Conservation (phyloP, 768 basidiomycete species). For the Tricholoma hemisulphureum region DNA sequence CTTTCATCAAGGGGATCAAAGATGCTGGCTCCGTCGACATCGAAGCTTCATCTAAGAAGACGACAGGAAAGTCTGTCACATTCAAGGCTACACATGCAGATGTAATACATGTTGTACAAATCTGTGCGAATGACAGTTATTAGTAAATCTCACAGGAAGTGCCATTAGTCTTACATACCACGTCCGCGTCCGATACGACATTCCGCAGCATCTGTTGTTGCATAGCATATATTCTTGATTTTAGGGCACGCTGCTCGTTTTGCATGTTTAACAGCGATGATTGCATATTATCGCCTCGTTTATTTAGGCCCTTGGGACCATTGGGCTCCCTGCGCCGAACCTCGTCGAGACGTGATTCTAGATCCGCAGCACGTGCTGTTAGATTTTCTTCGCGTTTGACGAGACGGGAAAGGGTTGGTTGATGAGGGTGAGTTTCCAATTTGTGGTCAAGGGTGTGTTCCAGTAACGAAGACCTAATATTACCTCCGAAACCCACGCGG, state of each 20-base stretch:
- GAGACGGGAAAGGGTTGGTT: slow-evolving; percentile 40
- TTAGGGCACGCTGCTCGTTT: slow-evolving; percentile 26
- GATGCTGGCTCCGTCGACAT: slow-evolving; percentile 96
- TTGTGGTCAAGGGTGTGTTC: slow-evolving; percentile 63
- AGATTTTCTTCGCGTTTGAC: slow-evolving; percentile 37
- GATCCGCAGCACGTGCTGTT: slow-evolving; percentile 19
- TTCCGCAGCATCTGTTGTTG: slow-evolving; percentile 65
- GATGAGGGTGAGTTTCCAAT: slow-evolving; percentile 59
- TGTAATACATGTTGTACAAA: slow-evolving; percentile 87
- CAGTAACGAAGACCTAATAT: slow-evolving; percentile 54
- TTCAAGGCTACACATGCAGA: slow-evolving; percentile 65
- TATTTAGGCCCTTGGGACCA: slow-evolving; percentile 11
- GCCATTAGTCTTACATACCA: slow-evolving; percentile 48
- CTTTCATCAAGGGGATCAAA: slow-evolving; percentile 91
- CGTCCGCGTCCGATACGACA: slow-evolving; percentile 64
- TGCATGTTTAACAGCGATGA: slow-evolving; percentile 26
- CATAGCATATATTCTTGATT: slow-evolving; percentile 49
- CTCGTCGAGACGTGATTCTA: slow-evolving; percentile 22
- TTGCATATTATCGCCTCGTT: slow-evolving; percentile 33
- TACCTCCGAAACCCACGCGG: slow-evolving; percentile 67
- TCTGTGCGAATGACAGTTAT: slow-evolving; percentile 36
- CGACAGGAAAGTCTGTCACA: slow-evolving; percentile 85
- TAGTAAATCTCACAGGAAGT: background rate
- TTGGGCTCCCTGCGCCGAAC: slow-evolving; percentile 17
- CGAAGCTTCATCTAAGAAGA: slow-evolving; percentile 92